Evolutionary conservation across 805 yeast genomes (phyloP).

Genomic region (Scheffersomyces stipitis): DNA sequence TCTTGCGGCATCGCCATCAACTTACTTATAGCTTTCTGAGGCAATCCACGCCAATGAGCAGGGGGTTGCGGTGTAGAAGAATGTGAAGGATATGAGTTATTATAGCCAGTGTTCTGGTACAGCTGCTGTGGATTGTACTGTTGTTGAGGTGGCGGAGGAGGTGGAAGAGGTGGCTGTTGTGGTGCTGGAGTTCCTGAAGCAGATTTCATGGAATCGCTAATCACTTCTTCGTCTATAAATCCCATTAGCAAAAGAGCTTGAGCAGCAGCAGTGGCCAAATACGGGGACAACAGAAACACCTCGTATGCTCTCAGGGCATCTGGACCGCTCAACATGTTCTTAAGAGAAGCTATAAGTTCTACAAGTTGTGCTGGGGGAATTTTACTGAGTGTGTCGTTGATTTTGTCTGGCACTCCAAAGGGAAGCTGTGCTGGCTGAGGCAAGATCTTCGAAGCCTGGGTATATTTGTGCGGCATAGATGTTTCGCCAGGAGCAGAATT

Average conservation of each 20-base stretch:
- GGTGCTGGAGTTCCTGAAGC: slow-evolving; percentile 18
- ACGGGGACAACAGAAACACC: slow-evolving; percentile 52
- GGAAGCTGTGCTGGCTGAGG: slow-evolving; percentile 49
- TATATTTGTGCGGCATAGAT: slow-evolving; percentile 45
- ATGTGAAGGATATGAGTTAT: neutral
- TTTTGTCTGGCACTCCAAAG: slow-evolving; percentile 54
- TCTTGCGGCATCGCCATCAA: slow-evolving; percentile 51
- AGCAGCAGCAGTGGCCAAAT: slow-evolving; percentile 65
- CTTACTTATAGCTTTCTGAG: slow-evolving; percentile 50
- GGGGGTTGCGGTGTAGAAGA: slow-evolving; percentile 4
- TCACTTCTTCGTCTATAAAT: slow-evolving; percentile 65
- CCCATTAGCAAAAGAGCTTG: slow-evolving; percentile 80
- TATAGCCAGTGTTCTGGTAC: slow-evolving; percentile 2
- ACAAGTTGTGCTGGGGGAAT: slow-evolving; percentile 72
- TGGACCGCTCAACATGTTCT: slow-evolving; percentile 53
- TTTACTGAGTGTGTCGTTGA: slow-evolving; percentile 58
- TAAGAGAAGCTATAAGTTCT: slow-evolving; percentile 66
- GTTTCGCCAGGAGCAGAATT: neutral
- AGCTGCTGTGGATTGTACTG: slow-evolving; percentile 10
- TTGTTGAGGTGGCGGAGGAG: slow-evolving; percentile 10
- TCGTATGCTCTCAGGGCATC: slow-evolving; percentile 51
- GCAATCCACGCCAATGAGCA: slow-evolving; percentile 44
- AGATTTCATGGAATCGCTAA: slow-evolving; percentile 52
- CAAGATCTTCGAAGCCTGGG: slow-evolving; percentile 55
- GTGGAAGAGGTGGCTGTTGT: slow-evolving; percentile 17